Base-by-base conservation (phyloP, 164 flowering plant genomes). In the Nymphaea colorata region DNA sequence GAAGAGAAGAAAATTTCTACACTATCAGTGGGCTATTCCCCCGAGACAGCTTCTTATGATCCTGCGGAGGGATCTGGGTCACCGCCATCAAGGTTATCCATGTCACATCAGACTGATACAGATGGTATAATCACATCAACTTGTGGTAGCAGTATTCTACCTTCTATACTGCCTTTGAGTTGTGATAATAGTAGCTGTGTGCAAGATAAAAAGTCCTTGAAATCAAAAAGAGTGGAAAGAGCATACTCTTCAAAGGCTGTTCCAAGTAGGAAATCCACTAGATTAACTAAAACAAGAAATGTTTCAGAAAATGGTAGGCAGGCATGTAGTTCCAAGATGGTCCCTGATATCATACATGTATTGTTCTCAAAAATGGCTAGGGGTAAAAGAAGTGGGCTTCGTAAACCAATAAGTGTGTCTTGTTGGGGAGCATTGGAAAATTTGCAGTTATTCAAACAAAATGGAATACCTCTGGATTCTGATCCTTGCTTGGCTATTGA, bases 371-470 rank as follows among this genome's bases (percentile, higher is more conserved):
- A 74, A 68, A 67, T 66, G 44, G 67, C 76, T 15, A 82, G 81
- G 76, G 75, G 70, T 77, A 87, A 79, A 76, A 79, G 98, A 78
- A 91, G 89, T 69, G 76, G 66, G 71, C 44, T 70, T 12, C 69
- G 83, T 70, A 87, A 80, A 76, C 78, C 71, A 17, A 82, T 82
- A 67, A 87, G 91, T 42, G 71, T 85, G 47, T 83, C 86, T 61
- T 45, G 16, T 42, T 91, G 96, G 98, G 91, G 96, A 44, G 68
- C 66, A 41, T 53, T 76, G 43, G 79, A 71, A 42, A 78, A 71
- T 65, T 47, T 82, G 5, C 78, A 75, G 65, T 45, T 71, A 70
- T 85, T 83, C 55, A 65, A 62, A 36, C 73, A 71, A 47, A 74
- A 66, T 69, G 74, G 63, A 61, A 76, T 15, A 53, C 45, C 66